Base-by-base conservation (phyloP, 257 asterid species). In the Gentiana dahurica region DNA sequence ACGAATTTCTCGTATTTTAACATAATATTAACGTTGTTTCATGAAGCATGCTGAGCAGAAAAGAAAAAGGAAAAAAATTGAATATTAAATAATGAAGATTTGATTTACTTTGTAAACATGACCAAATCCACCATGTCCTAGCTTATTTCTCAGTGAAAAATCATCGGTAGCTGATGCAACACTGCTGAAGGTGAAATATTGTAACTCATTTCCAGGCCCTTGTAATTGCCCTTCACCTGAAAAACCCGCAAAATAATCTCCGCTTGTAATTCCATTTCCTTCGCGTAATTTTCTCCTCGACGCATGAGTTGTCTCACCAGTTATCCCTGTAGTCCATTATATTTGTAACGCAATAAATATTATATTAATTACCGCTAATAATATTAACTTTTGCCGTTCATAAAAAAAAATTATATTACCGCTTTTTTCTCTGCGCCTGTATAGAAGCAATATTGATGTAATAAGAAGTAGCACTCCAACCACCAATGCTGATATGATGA, bases 61-160 rank as follows among this genome's bases (percentile, higher is more conserved):
- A 36, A 51, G 12, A 33, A 51, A 34, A 24, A 33, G 51, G 49
- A 13, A 34, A 4, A 13, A 41, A 41, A 10, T 41, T 41, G 6
- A 24, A 24, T 24, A 24, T 24, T 24, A 24, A 24, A 24, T 24
- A 24, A 24, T 24, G 24, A 24, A 24, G 24, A 5, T 4, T 4
- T 41, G 6, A 5, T 3, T 39, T 69, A 89, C 97, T 80, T 74
- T 82, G 71, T 84, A 90, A 43, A 90, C 97, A 68, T 53, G 82
- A 34, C 96, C 97, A 53, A 86, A 90, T 67, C 97, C 97, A 58
- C 97, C 97, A 49, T 84, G 82, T 54, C 97, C 97, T 9, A 90
- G 95, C 72, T 82, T 82, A 58, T 84, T 86, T 64, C 57, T 68
- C 49, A 70, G 32, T 2, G 91, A 76, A 59, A 90, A 90, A 52